Evolutionary conservation across 2,329 filamentous ascomycete genomes (phyloP).

Genomic region (Aspergillus sp.): DNA sequence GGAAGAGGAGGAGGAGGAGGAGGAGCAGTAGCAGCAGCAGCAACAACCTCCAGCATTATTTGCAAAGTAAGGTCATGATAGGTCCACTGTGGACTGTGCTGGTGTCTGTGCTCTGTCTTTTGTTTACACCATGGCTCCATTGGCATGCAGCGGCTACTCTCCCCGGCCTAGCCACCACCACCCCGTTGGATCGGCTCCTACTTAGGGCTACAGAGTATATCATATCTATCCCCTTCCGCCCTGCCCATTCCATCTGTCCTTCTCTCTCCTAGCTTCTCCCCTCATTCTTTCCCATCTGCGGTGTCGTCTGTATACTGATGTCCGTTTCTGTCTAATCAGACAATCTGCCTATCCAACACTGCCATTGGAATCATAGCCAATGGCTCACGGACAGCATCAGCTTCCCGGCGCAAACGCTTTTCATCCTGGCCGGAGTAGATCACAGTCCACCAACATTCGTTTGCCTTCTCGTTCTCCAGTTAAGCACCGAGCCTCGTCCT

Average conservation of each 20-base stretch:
- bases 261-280: not conserved
- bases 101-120: constrained; percentile 32
- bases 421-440: constrained; percentile 29
- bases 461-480: constrained; percentile 25
- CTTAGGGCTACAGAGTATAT: constrained; percentile 31
- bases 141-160: constrained; percentile 33
- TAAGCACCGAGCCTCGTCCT: constrained; percentile 31
- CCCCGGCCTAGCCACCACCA: constrained; percentile 30
- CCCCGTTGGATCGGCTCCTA: constrained; percentile 10
- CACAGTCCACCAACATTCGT: constrained; percentile 27
- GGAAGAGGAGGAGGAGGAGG: constrained; percentile 25
- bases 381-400: constrained; percentile 35
- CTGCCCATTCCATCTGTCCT: constrained; percentile 16
- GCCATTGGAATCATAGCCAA: constrained; percentile 29
- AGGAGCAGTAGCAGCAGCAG: not conserved
- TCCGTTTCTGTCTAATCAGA: not conserved
- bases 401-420: constrained; percentile 33
- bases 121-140: constrained; percentile 37
- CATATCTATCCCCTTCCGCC: constrained; percentile 22
- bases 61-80: constrained; percentile 34
- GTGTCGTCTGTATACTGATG: constrained; percentile 9
- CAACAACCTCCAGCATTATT: not conserved
- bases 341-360: not conserved
- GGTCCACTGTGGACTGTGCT: constrained; percentile 17
- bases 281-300: constrained; percentile 8